A percentile compares a stretch with the other conserved stretches of the same genome.
These are phyloP conservation scores for Geranium brycei DNA, from an alignment of 345 rosid species.

Conservation along the genomic window DNA sequence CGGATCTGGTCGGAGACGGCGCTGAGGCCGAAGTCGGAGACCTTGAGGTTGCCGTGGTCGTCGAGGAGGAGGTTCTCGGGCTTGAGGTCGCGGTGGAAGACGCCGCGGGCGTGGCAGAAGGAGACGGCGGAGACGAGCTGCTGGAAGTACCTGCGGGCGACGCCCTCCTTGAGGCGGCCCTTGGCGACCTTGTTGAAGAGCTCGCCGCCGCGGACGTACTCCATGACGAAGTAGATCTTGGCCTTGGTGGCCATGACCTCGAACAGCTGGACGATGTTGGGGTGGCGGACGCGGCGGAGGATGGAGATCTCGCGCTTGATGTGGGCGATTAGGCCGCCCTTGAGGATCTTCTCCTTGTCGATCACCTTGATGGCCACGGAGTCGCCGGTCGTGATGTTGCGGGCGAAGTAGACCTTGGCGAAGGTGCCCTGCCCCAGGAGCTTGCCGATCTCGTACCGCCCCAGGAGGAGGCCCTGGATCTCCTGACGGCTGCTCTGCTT, in stretches of 20 bases:
- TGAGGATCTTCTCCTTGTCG: constrained; percentile 62
- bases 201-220: constrained; percentile 68
- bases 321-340: constrained; percentile 51
- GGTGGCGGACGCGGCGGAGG: constrained; percentile 82
- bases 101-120: constrained; percentile 74
- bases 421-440: constrained; percentile 79
- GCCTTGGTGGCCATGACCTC: constrained; percentile 86
- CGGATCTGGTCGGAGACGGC: constrained; percentile 64
- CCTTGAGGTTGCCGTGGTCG: constrained; percentile 55
- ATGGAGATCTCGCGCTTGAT: constrained; percentile 74
- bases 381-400: constrained; percentile 36
- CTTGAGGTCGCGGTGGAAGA: constrained; percentile 75
- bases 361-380: constrained; percentile 65
- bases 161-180: constrained; percentile 52
- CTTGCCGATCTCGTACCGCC: constrained; percentile 57
- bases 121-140: constrained; percentile 63
- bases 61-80: constrained; percentile 79
- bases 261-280: constrained; percentile 58
- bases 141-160: constrained; percentile 59
- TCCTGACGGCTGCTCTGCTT: not conserved
- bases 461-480: constrained; percentile 45
- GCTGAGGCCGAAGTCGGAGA: constrained; percentile 81
- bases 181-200: constrained; percentile 56
- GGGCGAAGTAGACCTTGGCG: constrained; percentile 78
- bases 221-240: constrained; percentile 85